Conservation (phyloP, 352 stramenopile genomes). For the Phytophthora niederhauseri region DNA sequence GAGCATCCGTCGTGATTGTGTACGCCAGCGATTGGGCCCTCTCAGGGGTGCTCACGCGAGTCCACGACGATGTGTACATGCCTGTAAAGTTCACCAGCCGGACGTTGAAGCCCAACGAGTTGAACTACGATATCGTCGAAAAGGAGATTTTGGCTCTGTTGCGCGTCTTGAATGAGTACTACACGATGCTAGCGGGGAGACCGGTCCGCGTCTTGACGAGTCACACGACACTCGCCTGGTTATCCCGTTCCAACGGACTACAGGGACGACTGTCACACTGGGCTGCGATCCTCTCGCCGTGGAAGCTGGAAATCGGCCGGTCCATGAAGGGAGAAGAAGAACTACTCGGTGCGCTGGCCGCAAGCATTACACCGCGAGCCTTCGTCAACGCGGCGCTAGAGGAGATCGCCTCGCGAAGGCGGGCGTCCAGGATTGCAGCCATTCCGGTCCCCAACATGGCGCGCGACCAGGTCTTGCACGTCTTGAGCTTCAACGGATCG, state of each 20-base stretch:
- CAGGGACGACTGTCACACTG: not conserved
- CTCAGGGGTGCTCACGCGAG: slow-evolving; percentile 6
- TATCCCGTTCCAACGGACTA: not conserved
- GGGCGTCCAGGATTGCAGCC: not conserved
- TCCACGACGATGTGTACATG: slow-evolving; percentile 16
- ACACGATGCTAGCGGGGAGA: slow-evolving; percentile 7
- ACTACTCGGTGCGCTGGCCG: not conserved
- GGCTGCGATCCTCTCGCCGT: too few species aligned
- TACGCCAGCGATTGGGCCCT: slow-evolving; percentile 14
- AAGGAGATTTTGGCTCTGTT: too few species aligned
- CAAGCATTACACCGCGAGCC: slow-evolving; percentile 9
- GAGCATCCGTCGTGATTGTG: not conserved
- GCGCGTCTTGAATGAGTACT: too few species aligned
- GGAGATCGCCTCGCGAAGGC: not conserved
- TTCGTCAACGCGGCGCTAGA: not conserved
- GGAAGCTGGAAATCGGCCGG: slow-evolving; percentile 6
- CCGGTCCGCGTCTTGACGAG: slow-evolving; percentile 6
- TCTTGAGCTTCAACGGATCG: slow-evolving; percentile 19
- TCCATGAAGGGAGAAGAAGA: slow-evolving; percentile 4
- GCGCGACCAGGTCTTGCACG: not conserved
- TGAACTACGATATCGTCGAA: too few species aligned
- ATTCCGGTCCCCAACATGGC: not conserved
- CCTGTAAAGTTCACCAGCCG: too few species aligned
- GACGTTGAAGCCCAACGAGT: too few species aligned
- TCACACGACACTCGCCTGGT: slow-evolving; percentile 2